Conservation (phyloP, 202 grass and related monocot species). For the Alloteropsis angusta region DNA sequence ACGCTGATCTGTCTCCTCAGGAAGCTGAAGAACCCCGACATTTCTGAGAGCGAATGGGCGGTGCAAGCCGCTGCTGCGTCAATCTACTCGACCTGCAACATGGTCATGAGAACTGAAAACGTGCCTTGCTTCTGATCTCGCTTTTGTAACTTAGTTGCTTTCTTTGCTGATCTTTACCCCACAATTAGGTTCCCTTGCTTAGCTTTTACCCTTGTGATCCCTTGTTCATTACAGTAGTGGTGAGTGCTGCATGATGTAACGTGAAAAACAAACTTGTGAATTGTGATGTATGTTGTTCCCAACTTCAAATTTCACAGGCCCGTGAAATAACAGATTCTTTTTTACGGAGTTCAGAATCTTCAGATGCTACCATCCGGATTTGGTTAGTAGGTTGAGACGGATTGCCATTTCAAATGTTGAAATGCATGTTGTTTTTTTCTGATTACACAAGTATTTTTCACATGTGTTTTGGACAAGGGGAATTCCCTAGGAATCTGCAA, state of each 20-base stretch:
- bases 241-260: conserved; percentile 35
- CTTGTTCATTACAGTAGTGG: conserved; percentile 26
- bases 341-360: neutral
- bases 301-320: conserved; percentile 26
- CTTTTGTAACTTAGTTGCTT: conserved; percentile 1
- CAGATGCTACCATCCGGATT: neutral
- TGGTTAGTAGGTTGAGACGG: neutral
- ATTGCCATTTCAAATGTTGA: neutral
- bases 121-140: conserved; percentile 45
- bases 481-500: neutral
- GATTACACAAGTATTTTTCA: neutral
- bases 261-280: neutral
- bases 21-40: conserved; percentile 60
- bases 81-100: conserved; percentile 91
- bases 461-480: neutral
- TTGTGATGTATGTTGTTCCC: conserved; percentile 14
- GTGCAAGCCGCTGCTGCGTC: conserved; percentile 91
- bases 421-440: neutral
- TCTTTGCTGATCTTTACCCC: conserved; percentile 27
- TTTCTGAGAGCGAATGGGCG: conserved; percentile 57
- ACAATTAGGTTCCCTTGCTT: conserved; percentile 20
- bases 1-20: conserved; percentile 27
- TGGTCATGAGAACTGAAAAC: conserved; percentile 66
- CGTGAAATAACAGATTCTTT: conserved; percentile 31
- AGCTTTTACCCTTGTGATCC: conserved; percentile 17